Conservation (phyloP, 2,329 filamentous ascomycete genomes). For the Phaeosphaeriaceae sp. region DNA sequence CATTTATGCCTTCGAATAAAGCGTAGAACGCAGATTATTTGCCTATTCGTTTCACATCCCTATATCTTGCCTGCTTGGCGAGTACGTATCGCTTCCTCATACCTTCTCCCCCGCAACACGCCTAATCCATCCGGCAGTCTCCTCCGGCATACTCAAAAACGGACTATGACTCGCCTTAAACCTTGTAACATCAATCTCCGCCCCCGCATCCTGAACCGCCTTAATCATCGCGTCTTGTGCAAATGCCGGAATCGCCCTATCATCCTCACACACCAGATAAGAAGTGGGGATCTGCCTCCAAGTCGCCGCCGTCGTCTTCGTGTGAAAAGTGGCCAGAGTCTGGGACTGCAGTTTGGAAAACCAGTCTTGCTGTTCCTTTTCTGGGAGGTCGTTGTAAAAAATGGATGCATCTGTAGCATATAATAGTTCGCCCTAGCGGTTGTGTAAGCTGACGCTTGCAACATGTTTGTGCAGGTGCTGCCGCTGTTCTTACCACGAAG, state of each 20-base stretch:
- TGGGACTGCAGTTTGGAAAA: constrained; percentile 28
- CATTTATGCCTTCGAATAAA: too few relatives aligned
- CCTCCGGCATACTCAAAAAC: constrained; percentile 49
- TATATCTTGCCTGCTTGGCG: too few relatives aligned
- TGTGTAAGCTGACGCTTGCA: too few relatives aligned
- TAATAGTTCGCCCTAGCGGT: too few relatives aligned
- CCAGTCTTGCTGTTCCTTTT: constrained; percentile 30
- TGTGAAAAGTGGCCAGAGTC: constrained; percentile 31
- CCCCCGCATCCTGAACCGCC: constrained; percentile 34
- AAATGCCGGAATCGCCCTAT: constrained; percentile 38
- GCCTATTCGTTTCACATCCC: too few relatives aligned
- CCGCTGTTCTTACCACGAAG: too few relatives aligned
- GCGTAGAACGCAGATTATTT: too few relatives aligned
- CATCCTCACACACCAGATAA: constrained; percentile 48
- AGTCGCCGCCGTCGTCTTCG: constrained; percentile 32
- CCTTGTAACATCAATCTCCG: constrained; percentile 38
- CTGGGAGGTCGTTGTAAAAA: constrained; percentile 41
- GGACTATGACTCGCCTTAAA: constrained; percentile 50
- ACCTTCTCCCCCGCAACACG: constrained; percentile 27
- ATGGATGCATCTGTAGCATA: constrained; percentile 8
- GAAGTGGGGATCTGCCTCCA: constrained; percentile 46
- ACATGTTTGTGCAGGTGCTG: too few relatives aligned
- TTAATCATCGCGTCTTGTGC: constrained; percentile 43
- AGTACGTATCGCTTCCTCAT: too few relatives aligned
- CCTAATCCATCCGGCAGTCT: constrained; percentile 41